phyloP scores from a whole-genome alignment of 306 rosid genomes.

The Vigna trinervia region DNA sequence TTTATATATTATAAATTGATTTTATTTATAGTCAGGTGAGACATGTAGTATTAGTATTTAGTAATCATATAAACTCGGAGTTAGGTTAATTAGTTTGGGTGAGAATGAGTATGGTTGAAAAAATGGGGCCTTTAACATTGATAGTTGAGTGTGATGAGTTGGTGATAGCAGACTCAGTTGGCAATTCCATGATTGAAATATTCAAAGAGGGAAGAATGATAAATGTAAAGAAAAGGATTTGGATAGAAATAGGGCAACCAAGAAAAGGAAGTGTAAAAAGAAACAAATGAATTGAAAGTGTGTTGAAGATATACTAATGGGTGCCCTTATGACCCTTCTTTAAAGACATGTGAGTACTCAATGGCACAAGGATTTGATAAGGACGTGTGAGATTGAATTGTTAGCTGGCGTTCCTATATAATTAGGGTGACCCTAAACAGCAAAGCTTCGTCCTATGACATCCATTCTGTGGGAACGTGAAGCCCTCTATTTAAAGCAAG shows the following conservation, averaged over 20 bases:
- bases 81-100: too few species aligned
- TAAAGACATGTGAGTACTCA: slow-evolving; percentile 22
- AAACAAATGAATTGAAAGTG: background rate
- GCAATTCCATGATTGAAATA: slow-evolving; percentile 35
- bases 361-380: slow-evolving; percentile 33
- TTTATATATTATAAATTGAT: too few species aligned
- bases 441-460: slow-evolving; percentile 32
- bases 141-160: slow-evolving; percentile 34
- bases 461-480: slow-evolving; percentile 23
- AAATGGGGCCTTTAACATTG: background rate
- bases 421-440: slow-evolving; percentile 39
- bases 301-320: background rate
- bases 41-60: too few species aligned
- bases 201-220: slow-evolving; percentile 38
- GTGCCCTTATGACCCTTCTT: background rate
- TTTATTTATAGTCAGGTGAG: too few species aligned
- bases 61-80: too few species aligned
- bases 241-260: slow-evolving; percentile 42
- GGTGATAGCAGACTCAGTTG: slow-evolving; percentile 18
- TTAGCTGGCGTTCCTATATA: background rate
- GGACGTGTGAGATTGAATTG: slow-evolving; percentile 25
- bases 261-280: slow-evolving; percentile 45
- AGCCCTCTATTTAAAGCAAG: too few species aligned
- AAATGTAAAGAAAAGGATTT: slow-evolving; percentile 36
- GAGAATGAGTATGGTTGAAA: too few species aligned